Percentiles rank a stretch among this genome's conserved stretches.
phyloP scores from a whole-genome alignment of 768 basidiomycete genomes.

The Russula griseocarnosa region DNA sequence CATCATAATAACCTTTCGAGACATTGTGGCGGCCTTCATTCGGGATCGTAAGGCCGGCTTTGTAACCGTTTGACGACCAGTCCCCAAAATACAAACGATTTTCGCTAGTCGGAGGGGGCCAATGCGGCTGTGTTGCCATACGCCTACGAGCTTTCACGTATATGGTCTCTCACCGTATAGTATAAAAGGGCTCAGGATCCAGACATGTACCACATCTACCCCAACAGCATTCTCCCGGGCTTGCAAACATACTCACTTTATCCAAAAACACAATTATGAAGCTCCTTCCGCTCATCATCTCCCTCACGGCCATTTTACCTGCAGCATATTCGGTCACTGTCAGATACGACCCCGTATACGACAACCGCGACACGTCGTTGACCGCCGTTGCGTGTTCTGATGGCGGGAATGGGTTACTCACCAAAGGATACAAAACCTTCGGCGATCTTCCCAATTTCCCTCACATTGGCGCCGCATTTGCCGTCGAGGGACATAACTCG shows the following conservation, averaged over 20 bases:
- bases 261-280: background rate
- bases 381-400: background rate
- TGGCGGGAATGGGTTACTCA: background rate
- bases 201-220: background rate
- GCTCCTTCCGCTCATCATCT: background rate
- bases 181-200: background rate
- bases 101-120: background rate
- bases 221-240: background rate
- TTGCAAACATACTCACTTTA: background rate
- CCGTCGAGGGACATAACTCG: background rate
- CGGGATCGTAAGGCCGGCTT: background rate
- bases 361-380: background rate
- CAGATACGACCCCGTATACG: background rate
- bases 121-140: background rate
- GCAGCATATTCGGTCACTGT: background rate
- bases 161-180: background rate
- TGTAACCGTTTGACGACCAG: background rate
- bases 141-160: background rate
- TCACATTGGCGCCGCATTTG: background rate
- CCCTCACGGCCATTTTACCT: background rate
- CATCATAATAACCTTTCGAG: background rate
- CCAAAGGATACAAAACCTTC: background rate
- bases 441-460: background rate
- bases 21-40: background rate
- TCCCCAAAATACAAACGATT: background rate